Evolutionary conservation across 768 basidiomycete species (phyloP), one percentile per base, ranked within the genome.

Genomic region (Mrakia blollopis): DNA sequence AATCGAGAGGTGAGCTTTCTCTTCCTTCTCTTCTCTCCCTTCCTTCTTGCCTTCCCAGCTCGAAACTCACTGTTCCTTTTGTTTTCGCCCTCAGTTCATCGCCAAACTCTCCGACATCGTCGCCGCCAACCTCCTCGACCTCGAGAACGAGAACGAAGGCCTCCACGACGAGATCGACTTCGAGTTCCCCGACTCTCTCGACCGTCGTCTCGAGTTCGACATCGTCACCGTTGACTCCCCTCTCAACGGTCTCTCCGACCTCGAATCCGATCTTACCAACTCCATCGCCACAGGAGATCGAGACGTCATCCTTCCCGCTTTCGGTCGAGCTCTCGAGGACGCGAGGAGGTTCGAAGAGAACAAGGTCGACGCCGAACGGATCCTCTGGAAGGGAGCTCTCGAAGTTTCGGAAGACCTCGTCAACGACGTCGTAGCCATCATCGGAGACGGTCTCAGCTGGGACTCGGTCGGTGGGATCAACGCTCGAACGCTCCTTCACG

Each of bases 391-490:
- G 81, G 90, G 92, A 21, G 89, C 92, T 77, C 89, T 94, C 71
- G 91, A 92, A 79, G 80, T 82, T 9, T 77, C 80, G 39, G 80
- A 80, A n/a, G 80, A 81, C 3, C 87, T 88, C n/a, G 85, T 92
- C 61, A 90, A 88, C 28, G 90, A 93, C 81, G 85, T 93, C 70
- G 91, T 94, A 65, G 85, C 94, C 39, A 85, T 89, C 44, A 88
- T 90, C 23, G 77, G 82, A 35, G 35, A 57, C 52, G 35, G 52
- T 0, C 35, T 72, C 16, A 72, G 54, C n/a, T 98, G 93, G 82
- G 86, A 87, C 67, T 98, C 93, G 82, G 87, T 98, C 67, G 97
- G 98, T 82, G 94, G 98, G 80, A 99, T 99, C 86, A 98, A 98
- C 82, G 92, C 91, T 60, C 89, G 97, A 50, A 95, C 92, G 4